Percentiles rank a stretch among this genome's conserved stretches.
Evolutionary conservation across 2,329 filamentous ascomycete species (phyloP).

Genomic region (Uncinocarpus reesii): DNA sequence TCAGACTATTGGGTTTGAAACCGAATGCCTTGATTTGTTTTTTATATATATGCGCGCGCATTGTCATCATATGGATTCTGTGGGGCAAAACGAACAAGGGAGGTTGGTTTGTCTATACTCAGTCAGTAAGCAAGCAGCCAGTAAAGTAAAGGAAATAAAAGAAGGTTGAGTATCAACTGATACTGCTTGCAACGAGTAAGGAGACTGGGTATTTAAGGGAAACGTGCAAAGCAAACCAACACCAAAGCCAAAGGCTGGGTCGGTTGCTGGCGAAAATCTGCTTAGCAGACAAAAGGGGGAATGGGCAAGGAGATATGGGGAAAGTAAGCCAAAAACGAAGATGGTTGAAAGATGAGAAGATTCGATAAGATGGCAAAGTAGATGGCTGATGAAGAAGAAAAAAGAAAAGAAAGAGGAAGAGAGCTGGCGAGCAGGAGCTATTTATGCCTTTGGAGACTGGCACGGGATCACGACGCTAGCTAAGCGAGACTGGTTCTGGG

Average conservation of each 20-base stretch:
- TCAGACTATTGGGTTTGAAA: background rate
- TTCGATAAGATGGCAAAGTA: background rate
- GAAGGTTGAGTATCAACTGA: background rate
- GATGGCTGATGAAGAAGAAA: background rate
- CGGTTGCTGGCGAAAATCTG: background rate
- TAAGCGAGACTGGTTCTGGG: constrained; percentile 8
- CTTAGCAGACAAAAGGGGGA: background rate
- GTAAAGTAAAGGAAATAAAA: background rate
- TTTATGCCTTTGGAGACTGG: constrained; percentile 10
- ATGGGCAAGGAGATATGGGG: background rate
- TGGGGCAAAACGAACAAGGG: background rate
- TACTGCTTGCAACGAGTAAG: background rate
- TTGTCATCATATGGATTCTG: constrained; percentile 1
- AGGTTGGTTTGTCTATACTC: background rate
- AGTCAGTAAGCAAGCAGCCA: background rate
- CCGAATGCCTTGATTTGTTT: background rate
- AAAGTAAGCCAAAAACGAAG: background rate
- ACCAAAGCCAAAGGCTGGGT: background rate
- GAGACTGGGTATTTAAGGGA: background rate
- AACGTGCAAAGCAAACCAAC: background rate
- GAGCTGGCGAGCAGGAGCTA: constrained; percentile 6
- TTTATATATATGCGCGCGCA: background rate
- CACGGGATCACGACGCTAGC: constrained; percentile 9
- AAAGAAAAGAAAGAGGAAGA: constrained; percentile 3
- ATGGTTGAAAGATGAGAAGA: background rate